Percentiles rank a stretch among this genome's conserved stretches.
These are phyloP conservation scores for Zasmidium cellare DNA, from an alignment of 2,329 filamentous ascomycete species.

Conservation along the genomic window DNA sequence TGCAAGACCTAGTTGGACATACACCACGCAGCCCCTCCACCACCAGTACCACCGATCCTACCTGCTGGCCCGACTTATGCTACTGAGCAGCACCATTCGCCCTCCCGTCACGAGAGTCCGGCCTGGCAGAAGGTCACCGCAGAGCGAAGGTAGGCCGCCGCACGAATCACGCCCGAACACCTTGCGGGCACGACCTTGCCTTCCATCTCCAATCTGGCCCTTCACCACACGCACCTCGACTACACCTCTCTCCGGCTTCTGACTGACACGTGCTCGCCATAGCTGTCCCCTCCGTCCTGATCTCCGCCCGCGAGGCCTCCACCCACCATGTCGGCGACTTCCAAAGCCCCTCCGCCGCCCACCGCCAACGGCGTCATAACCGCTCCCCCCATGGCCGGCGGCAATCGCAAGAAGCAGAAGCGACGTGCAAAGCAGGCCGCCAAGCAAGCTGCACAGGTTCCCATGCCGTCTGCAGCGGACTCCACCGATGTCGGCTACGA, in stretches of 20 bases:
- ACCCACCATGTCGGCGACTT: slow-evolving; percentile 26
- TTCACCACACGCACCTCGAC: not conserved
- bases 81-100: not conserved
- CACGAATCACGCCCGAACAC: not conserved
- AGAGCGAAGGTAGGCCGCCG: no score
- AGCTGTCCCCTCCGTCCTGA: slow-evolving; percentile 15
- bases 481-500: slow-evolving; percentile 42
- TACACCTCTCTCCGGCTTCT: slow-evolving; percentile 7
- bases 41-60: not conserved
- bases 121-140: no score
- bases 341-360: slow-evolving; percentile 29
- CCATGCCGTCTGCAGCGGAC: slow-evolving; percentile 14
- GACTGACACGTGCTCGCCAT: slow-evolving; percentile 15
- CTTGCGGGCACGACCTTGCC: not conserved
- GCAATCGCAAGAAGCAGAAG: slow-evolving; percentile 96
- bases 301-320: slow-evolving; percentile 27
- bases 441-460: slow-evolving; percentile 56
- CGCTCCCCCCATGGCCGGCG: slow-evolving; percentile 40
- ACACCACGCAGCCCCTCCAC: not conserved
- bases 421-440: slow-evolving; percentile 80
- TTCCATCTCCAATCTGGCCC: no score
- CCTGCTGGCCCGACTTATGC: not conserved
- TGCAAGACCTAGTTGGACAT: no score
- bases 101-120: no score
- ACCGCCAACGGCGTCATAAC: slow-evolving; percentile 42